Evolutionary conservation across 2,329 filamentous ascomycete species (phyloP), one percentile per base, ranked within the genome.

Genomic region (Scedosporium boydii): DNA sequence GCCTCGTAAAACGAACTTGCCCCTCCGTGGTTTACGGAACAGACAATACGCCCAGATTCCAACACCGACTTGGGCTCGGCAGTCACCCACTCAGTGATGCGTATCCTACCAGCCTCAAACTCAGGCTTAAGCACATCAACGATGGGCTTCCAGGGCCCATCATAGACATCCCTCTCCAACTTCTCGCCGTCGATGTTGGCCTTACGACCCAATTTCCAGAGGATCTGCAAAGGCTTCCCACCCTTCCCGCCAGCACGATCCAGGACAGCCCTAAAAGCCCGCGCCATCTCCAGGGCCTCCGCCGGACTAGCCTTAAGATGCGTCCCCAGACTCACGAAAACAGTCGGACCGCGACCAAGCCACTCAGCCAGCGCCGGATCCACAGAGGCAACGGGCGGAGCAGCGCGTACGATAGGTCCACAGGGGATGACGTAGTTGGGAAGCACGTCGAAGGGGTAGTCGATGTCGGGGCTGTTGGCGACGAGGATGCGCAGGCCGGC

Each of bases 241-340:
- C 14, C 18, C 16, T 18, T 3, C 44, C 7, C 44, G 1, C n/a
- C n/a, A 48, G 44, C 44, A 4, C 18, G 7, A 7, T 48, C 44
- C n/a, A 48, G 9, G 5, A 48, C 44, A 18, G 44, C 16, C 16
- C 44, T 48, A 12, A 18, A 48, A 7, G 44, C 44, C 21, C 1
- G 44, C 0, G 76, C 75, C 38, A 82, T 72, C 38, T 78, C 74
- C 6, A 69, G 58, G 0, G 75, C 76, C 57, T 76, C 71, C 0
- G 70, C 67, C 3, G 72, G 68, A 0, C 70, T 67, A 3, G 73
- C 67, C 0, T 66, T 67, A 57, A 71, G 68, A 3, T 75, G 70
- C 0, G 78, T 78, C 0, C 81, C 81, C 1, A 82, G 68, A 63
- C 79, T 81, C 41, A 83, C 72, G n/a, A 80, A 73, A 0, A 83